These are phyloP conservation scores for Royoungia palumana DNA, from an alignment of 768 basidiomycete genomes.

Conservation along the genomic window DNA sequence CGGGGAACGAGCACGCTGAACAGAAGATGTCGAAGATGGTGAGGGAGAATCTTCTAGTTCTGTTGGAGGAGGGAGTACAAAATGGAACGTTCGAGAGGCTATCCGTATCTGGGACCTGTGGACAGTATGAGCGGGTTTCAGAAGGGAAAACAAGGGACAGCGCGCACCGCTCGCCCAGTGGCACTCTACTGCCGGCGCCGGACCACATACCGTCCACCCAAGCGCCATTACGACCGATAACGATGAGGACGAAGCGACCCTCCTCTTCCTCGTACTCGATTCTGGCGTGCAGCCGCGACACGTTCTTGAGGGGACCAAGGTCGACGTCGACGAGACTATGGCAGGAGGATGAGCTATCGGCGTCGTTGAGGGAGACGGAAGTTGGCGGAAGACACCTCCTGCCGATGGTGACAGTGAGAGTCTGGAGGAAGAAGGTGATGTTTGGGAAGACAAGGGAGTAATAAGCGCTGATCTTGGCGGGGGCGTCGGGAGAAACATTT, in stretches of 20 bases:
- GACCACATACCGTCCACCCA: constrained; percentile 99
- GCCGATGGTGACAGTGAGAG: constrained; percentile 90
- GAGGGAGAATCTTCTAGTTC: constrained; percentile 78
- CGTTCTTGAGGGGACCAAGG: constrained; percentile 93
- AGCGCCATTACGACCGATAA: constrained; percentile 94
- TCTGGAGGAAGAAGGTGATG: constrained; percentile 97
- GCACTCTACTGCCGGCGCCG: constrained; percentile 81
- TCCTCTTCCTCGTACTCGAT: constrained; percentile 92
- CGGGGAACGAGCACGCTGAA: constrained; percentile 67
- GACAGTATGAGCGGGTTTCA: constrained; percentile 13
- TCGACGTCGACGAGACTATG: constrained; percentile 73
- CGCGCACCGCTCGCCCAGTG: constrained; percentile 75
- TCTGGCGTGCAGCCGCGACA: constrained; percentile 94
- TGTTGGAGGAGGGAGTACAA: constrained; percentile 87
- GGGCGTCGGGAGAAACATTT: constrained; percentile 23
- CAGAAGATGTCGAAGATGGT: constrained; percentile 71
- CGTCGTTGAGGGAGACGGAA: constrained; percentile 45
- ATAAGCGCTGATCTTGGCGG: constrained; percentile 87
- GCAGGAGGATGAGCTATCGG: constrained; percentile 37
- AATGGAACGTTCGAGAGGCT: constrained; percentile 94
- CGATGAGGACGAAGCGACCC: constrained; percentile 83
- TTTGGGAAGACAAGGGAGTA: constrained; percentile 91
- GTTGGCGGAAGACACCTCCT: constrained; percentile 73
- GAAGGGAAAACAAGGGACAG: not conserved
- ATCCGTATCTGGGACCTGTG: constrained; percentile 92